Conservation (phyloP, 208 protist genomes). For the Crithidia sp. region DNA sequence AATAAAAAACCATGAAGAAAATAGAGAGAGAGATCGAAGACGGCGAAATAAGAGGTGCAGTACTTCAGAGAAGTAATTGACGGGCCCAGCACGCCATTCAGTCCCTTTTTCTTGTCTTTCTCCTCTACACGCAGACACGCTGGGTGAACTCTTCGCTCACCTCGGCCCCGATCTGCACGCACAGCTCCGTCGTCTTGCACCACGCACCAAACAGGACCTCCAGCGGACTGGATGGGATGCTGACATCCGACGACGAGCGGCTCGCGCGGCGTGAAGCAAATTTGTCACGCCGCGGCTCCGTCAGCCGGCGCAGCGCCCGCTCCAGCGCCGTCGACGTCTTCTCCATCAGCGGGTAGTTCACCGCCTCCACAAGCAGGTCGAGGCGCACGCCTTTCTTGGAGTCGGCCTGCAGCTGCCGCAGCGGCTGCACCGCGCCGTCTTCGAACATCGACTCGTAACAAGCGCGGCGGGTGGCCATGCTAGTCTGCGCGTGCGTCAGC, state of each 20-base stretch:
- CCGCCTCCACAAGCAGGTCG: neutral
- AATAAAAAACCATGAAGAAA: neutral
- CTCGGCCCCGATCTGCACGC: constrained; percentile 1
- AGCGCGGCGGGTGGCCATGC: constrained; percentile 1
- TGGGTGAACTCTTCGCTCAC: constrained; percentile 7
- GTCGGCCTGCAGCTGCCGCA: constrained; percentile 14
- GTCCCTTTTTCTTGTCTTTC: neutral
- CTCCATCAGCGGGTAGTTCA: constrained; percentile 5
- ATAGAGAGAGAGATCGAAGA: constrained; percentile 1
- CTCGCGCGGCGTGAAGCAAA: neutral
- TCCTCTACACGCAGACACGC: constrained; percentile 2
- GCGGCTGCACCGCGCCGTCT: neutral
- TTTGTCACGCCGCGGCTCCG: neutral
- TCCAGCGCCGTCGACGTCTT: constrained; percentile 1
- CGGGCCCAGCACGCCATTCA: neutral
- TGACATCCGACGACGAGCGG: neutral
- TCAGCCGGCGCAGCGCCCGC: constrained; percentile 1
- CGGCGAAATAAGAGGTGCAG: neutral
- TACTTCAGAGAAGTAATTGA: neutral
- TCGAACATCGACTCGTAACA: constrained; percentile 9
- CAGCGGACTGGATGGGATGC: neutral
- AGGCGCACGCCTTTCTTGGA: constrained; percentile 6
- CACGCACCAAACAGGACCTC: constrained; percentile 6
- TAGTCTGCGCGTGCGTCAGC: neutral
- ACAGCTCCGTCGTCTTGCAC: constrained; percentile 5